Percentiles rank a stretch among this genome's conserved stretches.
Evolutionary conservation across 305 asterid species (phyloP).

Genomic region (Ruellia speciosa): DNA sequence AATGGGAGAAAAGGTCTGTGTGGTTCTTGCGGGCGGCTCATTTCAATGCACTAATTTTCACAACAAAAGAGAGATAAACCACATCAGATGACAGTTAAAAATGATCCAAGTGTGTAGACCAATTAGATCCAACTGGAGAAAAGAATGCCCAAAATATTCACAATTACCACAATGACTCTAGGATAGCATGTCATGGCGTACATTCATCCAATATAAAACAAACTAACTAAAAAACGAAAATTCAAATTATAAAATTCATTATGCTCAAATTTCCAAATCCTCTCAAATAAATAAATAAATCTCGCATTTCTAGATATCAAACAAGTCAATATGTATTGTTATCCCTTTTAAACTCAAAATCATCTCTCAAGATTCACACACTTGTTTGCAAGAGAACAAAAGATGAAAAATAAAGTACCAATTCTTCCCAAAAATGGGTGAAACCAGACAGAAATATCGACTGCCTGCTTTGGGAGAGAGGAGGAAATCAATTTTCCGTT

Average conservation of each 20-base stretch:
- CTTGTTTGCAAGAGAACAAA: background rate
- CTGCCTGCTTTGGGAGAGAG: too few relatives aligned
- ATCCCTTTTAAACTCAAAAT: background rate
- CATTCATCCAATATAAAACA: background rate
- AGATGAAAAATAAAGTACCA: background rate
- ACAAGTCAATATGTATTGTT: background rate
- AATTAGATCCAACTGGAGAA: background rate
- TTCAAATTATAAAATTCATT: background rate
- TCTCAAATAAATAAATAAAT: background rate
- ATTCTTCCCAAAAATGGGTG: too few relatives aligned
- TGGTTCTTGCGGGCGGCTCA: conserved; percentile 73
- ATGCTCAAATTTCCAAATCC: background rate
- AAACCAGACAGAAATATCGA: too few relatives aligned
- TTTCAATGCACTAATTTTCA: conserved; percentile 40
- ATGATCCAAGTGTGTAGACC: too few relatives aligned
- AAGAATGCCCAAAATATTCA: background rate
- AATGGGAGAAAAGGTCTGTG: conserved; percentile 57
- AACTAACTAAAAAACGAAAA: background rate
- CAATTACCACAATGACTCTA: background rate
- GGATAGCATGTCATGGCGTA: background rate
- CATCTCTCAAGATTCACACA: background rate
- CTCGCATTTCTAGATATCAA: background rate
- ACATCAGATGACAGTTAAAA: conserved; percentile 7
- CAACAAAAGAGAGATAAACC: conserved; percentile 15
- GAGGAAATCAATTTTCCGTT: too few relatives aligned